Evolutionary conservation across 768 basidiomycete genomes (phyloP).

Genomic region (Rhodotorula toruloides): DNA sequence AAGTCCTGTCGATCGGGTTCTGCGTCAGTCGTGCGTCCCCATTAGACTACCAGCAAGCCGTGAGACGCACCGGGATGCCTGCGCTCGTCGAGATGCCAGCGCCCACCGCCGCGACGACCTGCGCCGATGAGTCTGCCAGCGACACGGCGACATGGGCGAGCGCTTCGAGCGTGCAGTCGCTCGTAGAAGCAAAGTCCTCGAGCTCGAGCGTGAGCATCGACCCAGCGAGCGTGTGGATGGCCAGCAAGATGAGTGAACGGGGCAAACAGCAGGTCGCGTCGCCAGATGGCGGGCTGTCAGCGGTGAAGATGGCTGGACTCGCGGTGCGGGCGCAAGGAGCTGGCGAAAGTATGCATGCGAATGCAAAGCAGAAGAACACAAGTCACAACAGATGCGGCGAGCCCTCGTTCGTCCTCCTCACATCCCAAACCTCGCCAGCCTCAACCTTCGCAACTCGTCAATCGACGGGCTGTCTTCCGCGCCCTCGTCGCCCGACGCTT

Average conservation of each 20-base stretch:
- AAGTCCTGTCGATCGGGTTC: constrained; percentile 64
- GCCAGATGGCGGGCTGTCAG: too few relatives aligned
- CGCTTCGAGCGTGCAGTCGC: neutral
- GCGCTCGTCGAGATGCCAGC: constrained; percentile 94
- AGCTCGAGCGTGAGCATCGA: constrained; percentile 1
- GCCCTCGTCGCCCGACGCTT: constrained; percentile 5
- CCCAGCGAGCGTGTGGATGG: neutral
- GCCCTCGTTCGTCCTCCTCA: neutral
- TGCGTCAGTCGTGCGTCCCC: neutral
- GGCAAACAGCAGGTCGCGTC: too few relatives aligned
- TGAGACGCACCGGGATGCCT: constrained; percentile 78
- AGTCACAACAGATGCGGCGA: neutral
- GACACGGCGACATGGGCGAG: neutral
- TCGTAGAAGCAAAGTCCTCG: neutral
- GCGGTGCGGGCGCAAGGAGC: too few relatives aligned
- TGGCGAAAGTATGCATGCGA: too few relatives aligned
- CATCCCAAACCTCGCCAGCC: constrained; percentile 32
- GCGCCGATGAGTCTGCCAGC: neutral
- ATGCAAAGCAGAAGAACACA: neutral
- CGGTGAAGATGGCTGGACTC: too few relatives aligned
- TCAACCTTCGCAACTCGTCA: constrained; percentile 29
- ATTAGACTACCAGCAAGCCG: too few relatives aligned
- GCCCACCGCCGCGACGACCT: constrained; percentile 79
- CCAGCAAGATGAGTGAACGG: too few relatives aligned
- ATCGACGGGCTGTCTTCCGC: constrained; percentile 32